Evolutionary conservation across 257 asterid species (phyloP), one percentile per base, ranked within the genome.

Genomic region (Nicotiana benthamiana): DNA sequence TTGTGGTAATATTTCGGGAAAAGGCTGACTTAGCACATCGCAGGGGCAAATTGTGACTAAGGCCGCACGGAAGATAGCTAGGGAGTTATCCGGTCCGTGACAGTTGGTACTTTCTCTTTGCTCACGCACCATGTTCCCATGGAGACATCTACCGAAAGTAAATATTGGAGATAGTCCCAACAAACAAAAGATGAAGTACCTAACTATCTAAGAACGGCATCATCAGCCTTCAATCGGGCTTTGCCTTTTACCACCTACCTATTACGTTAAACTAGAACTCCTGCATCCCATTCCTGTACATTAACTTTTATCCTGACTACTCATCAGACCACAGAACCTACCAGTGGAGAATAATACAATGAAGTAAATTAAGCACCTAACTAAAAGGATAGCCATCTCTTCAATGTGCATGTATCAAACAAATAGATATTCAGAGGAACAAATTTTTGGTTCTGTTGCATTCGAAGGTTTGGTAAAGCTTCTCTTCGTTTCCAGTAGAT

Each of bases 401-500:
- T 89, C 84, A 89, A 83, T 83, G 74, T 32, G 36, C 36, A 32
- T 20, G 84, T 65, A 81, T 87, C 92, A 26, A 86, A 86, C 82
- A 83, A 83, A 84, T 83, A 83, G 82, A 87, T 79, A 75, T 79
- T 80, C 87, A 81, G 83, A 46, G 91, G 90, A 36, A 81, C 72
- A 60, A 85, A 86, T 52, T 83, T 91, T 12, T 75, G 86, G 65
- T 66, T 81, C 18, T 87, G 91, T n/a, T 89, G 86, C 80, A 70
- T 43, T 68, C 63, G 0, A 70, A 4, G 36, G 36, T 32, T 32
- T 2, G 48, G 48, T 1, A 40, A 40, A 40, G 10, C 12, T 40
- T 40, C 48, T 40, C 48, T 40, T 9, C 12, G 12, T 40, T 40
- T 40, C 48, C 48, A 40, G 48, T 40, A 40, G 3, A 9, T 40